phyloP scores from a whole-genome alignment of 768 basidiomycete species.

The Fistulinella prunicolor region DNA sequence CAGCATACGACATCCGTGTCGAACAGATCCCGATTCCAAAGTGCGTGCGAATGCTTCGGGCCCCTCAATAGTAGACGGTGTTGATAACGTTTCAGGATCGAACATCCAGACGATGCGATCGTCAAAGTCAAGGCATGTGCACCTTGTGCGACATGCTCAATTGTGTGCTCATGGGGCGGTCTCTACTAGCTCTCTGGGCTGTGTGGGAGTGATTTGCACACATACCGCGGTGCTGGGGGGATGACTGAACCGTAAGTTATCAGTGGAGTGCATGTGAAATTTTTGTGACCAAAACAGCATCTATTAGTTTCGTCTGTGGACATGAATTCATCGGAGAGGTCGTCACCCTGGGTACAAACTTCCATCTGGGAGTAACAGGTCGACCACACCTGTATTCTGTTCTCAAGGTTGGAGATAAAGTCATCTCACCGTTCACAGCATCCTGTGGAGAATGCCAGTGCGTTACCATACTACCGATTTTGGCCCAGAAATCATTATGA shows the following conservation, averaged over 20 bases:
- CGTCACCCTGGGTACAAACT: conserved; percentile 61
- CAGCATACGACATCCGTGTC: conserved; percentile 68
- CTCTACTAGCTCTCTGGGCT: conserved; percentile 54
- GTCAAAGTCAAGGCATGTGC: conserved; percentile 62
- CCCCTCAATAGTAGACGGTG: neutral
- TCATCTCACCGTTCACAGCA: conserved; percentile 78
- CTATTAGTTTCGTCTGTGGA: conserved; percentile 57
- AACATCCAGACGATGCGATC: conserved; percentile 74
- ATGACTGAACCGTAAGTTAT: conserved; percentile 50
- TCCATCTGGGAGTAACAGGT: conserved; percentile 39
- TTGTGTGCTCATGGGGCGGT: neutral
- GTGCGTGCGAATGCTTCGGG: conserved; percentile 34
- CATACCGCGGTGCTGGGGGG: conserved; percentile 64
- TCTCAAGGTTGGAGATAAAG: conserved; percentile 69
- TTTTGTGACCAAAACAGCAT: neutral
- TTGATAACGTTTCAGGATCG: conserved; percentile 43
- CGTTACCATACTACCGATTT: conserved; percentile 23
- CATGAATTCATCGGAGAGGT: conserved; percentile 81
- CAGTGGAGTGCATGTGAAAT: neutral
- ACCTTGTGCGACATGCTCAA: neutral
- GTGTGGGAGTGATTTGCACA: conserved; percentile 74
- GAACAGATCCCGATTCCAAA: conserved; percentile 56
- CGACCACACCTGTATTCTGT: conserved; percentile 62
- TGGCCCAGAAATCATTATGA: neutral
- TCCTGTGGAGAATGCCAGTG: conserved; percentile 86